Evolutionary conservation across 306 rosid species (phyloP), one percentile per base, ranked within the genome.

Genomic region (Begonia loranthoides): DNA sequence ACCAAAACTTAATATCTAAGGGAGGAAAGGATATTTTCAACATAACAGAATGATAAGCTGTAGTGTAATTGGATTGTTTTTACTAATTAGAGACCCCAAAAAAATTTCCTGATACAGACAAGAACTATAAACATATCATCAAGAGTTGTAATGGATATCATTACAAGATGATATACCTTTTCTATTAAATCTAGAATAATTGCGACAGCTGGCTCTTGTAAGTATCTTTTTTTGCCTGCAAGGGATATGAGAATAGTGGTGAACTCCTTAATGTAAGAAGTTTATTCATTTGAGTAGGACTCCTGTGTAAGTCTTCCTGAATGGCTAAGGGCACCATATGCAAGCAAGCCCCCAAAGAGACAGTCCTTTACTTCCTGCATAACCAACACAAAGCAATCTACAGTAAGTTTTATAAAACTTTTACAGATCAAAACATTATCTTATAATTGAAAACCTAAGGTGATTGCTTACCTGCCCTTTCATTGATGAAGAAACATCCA

Each of bases 401-500:
- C 41, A 15, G 15, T 2, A 33, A 50, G 50, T 57, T 9, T 22
- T 10, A n/a, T 4, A 13, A 17, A 59, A 54, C 13, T 34, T 34
- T 11, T 58, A 63, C 51, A 1, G 62, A 47, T 54, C 70, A 24
- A 45, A 9, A 5, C 19, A 66, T n/a, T 12, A 54, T 50, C 36
- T 21, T 65, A 41, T 41, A 40, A 45, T 15, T 41, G 51, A 52
- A 62, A 24, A 63, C 9, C 48, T 16, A 36, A 43, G 43, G 13
- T 60, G 10, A 45, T 15, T 22, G 22, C 61, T 64, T 62, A 86
- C 95, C 95, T 90, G 95, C 54, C 99, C 95, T 80, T 83, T 90
- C 94, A 80, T 90, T 17, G 99, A 90, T 34, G 95, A 82, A 62
- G 87, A 64, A 57, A 86, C 84, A 74, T 90, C 99, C 58, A 86